These are phyloP conservation scores for Tricharina praecox DNA, from an alignment of 495 filamentous ascomycete genomes.

Conservation along the genomic window DNA sequence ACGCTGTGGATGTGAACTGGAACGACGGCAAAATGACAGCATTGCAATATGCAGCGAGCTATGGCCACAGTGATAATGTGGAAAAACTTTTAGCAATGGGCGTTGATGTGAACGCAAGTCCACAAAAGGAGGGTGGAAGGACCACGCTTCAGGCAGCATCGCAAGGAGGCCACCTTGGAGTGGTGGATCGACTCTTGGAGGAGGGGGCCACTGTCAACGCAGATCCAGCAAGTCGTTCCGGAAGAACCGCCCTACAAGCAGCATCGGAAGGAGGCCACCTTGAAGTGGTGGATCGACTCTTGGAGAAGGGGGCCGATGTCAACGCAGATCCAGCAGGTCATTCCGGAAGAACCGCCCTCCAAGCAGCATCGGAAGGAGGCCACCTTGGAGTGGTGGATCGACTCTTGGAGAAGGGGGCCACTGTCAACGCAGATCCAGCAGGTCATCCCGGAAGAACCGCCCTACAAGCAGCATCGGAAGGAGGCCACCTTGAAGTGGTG, in stretches of 20 bases:
- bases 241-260: constrained; percentile 21
- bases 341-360: constrained; percentile 9
- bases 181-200: constrained; percentile 3
- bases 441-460: constrained; percentile 10
- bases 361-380: constrained; percentile 5
- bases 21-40: too few relatives aligned
- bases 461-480: constrained; percentile 12
- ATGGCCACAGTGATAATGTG: too few relatives aligned
- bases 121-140: neutral
- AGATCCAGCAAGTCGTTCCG: neutral
- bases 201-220: constrained; percentile 6
- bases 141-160: constrained; percentile 8
- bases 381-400: constrained; percentile 6
- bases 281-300: constrained; percentile 10
- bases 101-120: neutral
- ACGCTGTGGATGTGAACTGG: too few relatives aligned
- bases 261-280: constrained; percentile 15
- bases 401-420: constrained; percentile 10
- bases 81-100: too few relatives aligned
- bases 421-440: constrained; percentile 9
- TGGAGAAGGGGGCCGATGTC: constrained; percentile 14
- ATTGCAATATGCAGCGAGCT: too few relatives aligned
- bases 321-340: constrained; percentile 12
- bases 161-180: neutral
- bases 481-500: too few relatives aligned